Conservation (phyloP, 139 green algal genomes). For the Raphidocelis subcapitata region DNA sequence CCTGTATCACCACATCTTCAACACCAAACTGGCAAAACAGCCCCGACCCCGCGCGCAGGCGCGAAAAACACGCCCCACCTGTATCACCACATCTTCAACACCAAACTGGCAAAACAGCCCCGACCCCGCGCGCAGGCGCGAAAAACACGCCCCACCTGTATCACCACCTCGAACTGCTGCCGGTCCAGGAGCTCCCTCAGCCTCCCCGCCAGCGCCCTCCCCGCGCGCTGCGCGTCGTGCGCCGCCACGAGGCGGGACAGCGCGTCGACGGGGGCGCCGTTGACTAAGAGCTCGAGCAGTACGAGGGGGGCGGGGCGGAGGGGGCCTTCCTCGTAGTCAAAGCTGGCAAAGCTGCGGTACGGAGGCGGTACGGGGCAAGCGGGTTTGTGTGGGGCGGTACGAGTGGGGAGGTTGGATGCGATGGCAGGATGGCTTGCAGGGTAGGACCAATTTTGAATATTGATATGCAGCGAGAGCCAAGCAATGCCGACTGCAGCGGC, state of each 20-base stretch:
- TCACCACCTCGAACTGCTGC: conserved; percentile 79
- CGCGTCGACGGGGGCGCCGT: conserved; percentile 21
- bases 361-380: background rate
- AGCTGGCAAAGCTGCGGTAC: conserved; percentile 70
- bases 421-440: too few species aligned
- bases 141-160: conserved; percentile 49
- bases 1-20: too few species aligned
- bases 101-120: too few species aligned
- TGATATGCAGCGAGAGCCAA: too few species aligned
- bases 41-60: too few species aligned
- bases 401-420: too few species aligned
- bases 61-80: too few species aligned
- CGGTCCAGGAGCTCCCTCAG: conserved; percentile 68
- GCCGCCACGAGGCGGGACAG: conserved; percentile 20
- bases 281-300: conserved; percentile 28
- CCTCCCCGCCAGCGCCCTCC: conserved; percentile 56
- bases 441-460: too few species aligned
- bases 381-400: background rate
- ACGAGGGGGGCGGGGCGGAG: conserved; percentile 71
- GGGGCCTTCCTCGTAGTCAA: conserved; percentile 92
- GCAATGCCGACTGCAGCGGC: too few species aligned
- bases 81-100: too few species aligned
- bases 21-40: too few species aligned
- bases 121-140: too few species aligned
- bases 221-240: conserved; percentile 38